Conservation (phyloP, 1,284 basidiomycete genomes). For the Ustilago bromivora region DNA sequence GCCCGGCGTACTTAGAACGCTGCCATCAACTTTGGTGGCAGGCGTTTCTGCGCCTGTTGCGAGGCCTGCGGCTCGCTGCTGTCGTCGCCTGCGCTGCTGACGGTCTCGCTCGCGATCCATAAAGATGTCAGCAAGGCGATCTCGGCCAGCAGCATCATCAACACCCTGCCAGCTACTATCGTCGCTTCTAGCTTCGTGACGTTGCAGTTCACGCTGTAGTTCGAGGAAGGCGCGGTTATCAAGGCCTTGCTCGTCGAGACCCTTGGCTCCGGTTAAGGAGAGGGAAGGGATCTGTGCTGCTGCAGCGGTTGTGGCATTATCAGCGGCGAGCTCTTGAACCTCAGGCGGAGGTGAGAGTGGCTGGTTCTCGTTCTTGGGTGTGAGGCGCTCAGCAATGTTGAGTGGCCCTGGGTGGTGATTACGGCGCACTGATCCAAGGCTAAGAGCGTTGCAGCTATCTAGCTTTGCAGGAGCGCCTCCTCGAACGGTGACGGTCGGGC, state of each 20-base stretch:
- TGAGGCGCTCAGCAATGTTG: constrained; percentile 53
- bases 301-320: constrained; percentile 3
- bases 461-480: constrained; percentile 27
- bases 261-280: constrained; percentile 54
- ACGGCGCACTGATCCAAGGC: constrained; percentile 49
- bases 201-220: constrained; percentile 59
- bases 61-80: constrained; percentile 10
- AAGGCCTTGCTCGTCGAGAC: constrained; percentile 62
- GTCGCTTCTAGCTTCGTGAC: constrained; percentile 54
- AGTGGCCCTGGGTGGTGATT: constrained; percentile 65
- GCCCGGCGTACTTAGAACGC: constrained; percentile 57
- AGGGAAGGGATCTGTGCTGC: constrained; percentile 40
- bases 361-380: constrained; percentile 20
- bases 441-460: constrained; percentile 19
- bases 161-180: constrained; percentile 40
- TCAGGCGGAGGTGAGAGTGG: constrained; percentile 5
- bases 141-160: constrained; percentile 21
- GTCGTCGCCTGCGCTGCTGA: constrained; percentile 25
- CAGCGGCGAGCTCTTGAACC: not conserved
- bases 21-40: constrained; percentile 25
- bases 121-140: constrained; percentile 36
- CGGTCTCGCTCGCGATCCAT: constrained; percentile 44
- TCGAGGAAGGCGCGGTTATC: constrained; percentile 64
- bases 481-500: constrained; percentile 56
- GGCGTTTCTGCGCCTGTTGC: constrained; percentile 14